These are phyloP conservation scores for Parsonsia alboflavescens DNA, from an alignment of 257 asterid genomes.

Conservation along the genomic window DNA sequence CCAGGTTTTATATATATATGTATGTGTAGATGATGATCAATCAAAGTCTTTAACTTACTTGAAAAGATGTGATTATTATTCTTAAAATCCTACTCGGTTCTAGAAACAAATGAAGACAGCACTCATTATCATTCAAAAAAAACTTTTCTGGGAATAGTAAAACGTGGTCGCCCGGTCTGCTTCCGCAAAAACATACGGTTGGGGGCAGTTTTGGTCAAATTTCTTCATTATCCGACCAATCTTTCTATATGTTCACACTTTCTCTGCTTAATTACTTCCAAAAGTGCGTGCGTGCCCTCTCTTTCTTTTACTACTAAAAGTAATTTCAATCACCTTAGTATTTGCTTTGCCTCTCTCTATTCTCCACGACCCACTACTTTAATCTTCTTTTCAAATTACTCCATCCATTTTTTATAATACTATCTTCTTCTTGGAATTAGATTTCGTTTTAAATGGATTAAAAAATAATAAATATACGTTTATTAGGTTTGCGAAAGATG, in stretches of 20 bases:
- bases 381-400: no score
- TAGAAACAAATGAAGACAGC: conserved; percentile 12
- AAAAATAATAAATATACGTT: no score
- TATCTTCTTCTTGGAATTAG: no score
- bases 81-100: background rate
- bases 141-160: conserved; percentile 28
- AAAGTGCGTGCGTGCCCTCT: conserved; percentile 18
- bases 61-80: background rate
- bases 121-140: conserved; percentile 10
- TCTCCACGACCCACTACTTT: no score
- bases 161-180: conserved; percentile 32
- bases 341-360: no score
- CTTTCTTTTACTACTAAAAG: no score
- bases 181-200: conserved; percentile 28
- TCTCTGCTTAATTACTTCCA: background rate
- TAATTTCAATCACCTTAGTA: no score
- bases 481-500: no score
- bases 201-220: conserved; percentile 27
- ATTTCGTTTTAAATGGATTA: no score
- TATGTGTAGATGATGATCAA: no score
- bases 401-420: no score
- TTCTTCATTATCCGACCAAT: conserved; percentile 28
- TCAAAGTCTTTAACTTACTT: background rate
- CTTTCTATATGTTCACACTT: conserved; percentile 8
- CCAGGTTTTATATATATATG: no score